phyloP scores from a whole-genome alignment of 495 filamentous ascomycete genomes.

The Cercophora sp. region DNA sequence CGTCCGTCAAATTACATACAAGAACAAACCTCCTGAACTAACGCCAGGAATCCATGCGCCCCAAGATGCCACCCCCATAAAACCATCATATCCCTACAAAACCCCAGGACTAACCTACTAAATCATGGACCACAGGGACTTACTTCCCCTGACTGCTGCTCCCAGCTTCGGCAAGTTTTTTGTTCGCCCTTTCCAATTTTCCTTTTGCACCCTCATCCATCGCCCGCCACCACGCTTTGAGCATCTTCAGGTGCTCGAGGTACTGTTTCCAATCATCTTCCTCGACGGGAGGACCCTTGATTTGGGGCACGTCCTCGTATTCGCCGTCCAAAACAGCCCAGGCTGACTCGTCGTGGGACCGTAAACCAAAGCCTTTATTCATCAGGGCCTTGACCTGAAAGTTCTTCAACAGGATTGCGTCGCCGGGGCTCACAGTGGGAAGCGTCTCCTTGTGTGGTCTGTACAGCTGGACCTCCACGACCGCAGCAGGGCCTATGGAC shows the following conservation, averaged over 20 bases:
- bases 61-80: no score
- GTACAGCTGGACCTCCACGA: constrained; percentile 64
- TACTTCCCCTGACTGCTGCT: no score
- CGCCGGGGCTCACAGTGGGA: constrained; percentile 64
- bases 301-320: constrained; percentile 34
- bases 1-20: no score
- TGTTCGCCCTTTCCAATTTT: constrained; percentile 40
- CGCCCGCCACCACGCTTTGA: constrained; percentile 39
- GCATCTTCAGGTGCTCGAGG: constrained; percentile 26
- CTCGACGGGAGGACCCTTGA: constrained; percentile 44
- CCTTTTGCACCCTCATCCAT: constrained; percentile 33
- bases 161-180: no score
- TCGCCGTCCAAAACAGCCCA: constrained; percentile 63
- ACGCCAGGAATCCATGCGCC: no score
- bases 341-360: constrained; percentile 37
- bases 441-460: constrained; percentile 68
- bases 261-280: constrained; percentile 36
- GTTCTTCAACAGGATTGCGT: constrained; percentile 69
- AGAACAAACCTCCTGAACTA: no score
- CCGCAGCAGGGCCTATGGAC: constrained; percentile 41
- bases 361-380: constrained; percentile 44
- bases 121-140: no score
- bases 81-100: no score
- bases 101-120: no score
- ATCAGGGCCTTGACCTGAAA: constrained; percentile 63